phyloP scores from a whole-genome alignment of 2,329 filamentous ascomycete genomes.

The Aspergillus oerlinghausenensis region DNA sequence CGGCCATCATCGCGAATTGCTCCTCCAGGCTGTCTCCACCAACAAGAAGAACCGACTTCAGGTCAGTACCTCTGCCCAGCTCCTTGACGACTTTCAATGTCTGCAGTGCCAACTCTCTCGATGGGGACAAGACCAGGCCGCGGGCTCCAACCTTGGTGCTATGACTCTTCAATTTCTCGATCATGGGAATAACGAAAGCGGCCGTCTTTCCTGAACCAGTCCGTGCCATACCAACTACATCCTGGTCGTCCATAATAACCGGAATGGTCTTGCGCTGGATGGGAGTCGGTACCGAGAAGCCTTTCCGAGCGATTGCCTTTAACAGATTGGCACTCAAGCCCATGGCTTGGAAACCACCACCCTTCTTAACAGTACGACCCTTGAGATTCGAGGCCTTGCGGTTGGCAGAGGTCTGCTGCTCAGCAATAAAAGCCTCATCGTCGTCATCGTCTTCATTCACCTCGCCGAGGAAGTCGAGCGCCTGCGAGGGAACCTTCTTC shows the following conservation, averaged over 20 bases:
- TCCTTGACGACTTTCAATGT: slow-evolving; percentile 97
- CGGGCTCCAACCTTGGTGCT: slow-evolving; percentile 80
- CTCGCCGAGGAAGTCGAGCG: slow-evolving; percentile 55
- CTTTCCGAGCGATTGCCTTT: slow-evolving; percentile 88
- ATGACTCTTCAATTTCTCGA: slow-evolving; percentile 85
- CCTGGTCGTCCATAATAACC: slow-evolving; percentile 78
- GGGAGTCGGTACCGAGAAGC: slow-evolving; percentile 91
- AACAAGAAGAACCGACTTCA: slow-evolving; percentile 84
- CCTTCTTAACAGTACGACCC: slow-evolving; percentile 84
- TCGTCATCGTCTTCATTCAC: slow-evolving; percentile 53
- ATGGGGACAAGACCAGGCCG: slow-evolving; percentile 84
- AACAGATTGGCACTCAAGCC: slow-evolving; percentile 76
- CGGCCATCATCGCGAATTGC: slow-evolving; percentile 86
- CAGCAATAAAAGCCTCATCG: slow-evolving; percentile 87
- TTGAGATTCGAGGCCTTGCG: slow-evolving; percentile 78
- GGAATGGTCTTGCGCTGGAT: slow-evolving; percentile 98
- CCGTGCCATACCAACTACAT: slow-evolving; percentile 98
- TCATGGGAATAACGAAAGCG: slow-evolving; percentile 97
- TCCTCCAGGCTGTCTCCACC: slow-evolving; percentile 95
- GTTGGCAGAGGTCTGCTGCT: slow-evolving; percentile 80
- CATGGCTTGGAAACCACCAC: slow-evolving; percentile 96
- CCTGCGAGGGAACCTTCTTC: slow-evolving; percentile 29
- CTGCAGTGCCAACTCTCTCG: slow-evolving; percentile 88
- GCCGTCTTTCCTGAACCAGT: slow-evolving; percentile 99
- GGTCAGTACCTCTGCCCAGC: slow-evolving; percentile 80